Percentiles rank a stretch among this genome's conserved stretches.
Evolutionary conservation across 2,329 filamentous ascomycete genomes (phyloP).

Genomic region (Aspergillus ruber): DNA sequence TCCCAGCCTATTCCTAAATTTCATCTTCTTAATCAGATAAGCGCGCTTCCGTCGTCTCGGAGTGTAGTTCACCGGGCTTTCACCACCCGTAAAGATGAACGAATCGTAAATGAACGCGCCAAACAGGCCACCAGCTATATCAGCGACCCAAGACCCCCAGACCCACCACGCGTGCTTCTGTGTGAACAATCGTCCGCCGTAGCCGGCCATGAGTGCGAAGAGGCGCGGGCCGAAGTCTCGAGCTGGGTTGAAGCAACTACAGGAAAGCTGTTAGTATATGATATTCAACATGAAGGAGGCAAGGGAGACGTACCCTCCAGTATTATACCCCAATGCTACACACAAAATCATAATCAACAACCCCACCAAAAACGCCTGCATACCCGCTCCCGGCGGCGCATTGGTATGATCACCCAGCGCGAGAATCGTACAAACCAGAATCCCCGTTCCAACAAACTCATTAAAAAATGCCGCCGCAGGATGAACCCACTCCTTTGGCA

Average conservation of each 20-base stretch:
- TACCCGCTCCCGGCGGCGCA: slow-evolving; percentile 39
- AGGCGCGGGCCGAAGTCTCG: slow-evolving; percentile 32
- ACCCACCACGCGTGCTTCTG: slow-evolving; percentile 27
- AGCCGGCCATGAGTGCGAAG: slow-evolving; percentile 26
- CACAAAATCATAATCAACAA: slow-evolving; percentile 8
- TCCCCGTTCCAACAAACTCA: slow-evolving; percentile 30
- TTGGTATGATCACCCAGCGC: slow-evolving; percentile 40
- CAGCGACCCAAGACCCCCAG: slow-evolving; percentile 30
- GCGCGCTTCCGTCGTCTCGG: slow-evolving; percentile 34
- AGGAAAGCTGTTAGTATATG: not conserved
- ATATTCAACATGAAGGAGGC: too few relatives aligned
- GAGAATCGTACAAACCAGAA: slow-evolving; percentile 26
- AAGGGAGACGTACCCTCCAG: slow-evolving; percentile 22
- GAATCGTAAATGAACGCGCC: slow-evolving; percentile 30
- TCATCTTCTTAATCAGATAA: slow-evolving; percentile 21
- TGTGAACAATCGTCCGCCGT: slow-evolving; percentile 21
- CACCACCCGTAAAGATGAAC: slow-evolving; percentile 34
- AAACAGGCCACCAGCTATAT: slow-evolving; percentile 25
- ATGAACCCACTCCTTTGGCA: slow-evolving; percentile 19
- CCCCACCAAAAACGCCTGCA: slow-evolving; percentile 28
- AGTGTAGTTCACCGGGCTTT: slow-evolving; percentile 38
- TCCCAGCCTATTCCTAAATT: not conserved
- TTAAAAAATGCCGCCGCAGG: slow-evolving; percentile 30
- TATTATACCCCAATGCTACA: slow-evolving; percentile 27
- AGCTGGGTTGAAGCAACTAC: slow-evolving; percentile 28